phyloP scores from a whole-genome alignment of 768 basidiomycete genomes.

The Phaeotremella skinneri region DNA sequence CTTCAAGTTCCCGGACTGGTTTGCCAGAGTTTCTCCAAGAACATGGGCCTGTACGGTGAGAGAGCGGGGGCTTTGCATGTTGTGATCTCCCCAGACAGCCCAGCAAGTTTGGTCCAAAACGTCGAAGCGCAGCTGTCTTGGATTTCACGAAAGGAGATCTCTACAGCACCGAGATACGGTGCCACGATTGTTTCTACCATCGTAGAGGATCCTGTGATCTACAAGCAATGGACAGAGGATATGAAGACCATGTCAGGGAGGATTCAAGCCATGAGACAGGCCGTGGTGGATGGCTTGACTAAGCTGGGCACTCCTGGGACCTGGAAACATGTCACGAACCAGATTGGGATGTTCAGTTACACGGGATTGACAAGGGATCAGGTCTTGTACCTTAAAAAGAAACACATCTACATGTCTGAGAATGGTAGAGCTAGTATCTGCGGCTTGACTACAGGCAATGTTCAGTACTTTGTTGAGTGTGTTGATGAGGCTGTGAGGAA shows the following conservation, averaged over 20 bases:
- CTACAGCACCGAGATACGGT: slow-evolving; percentile 84
- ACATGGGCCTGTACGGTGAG: slow-evolving; percentile 92
- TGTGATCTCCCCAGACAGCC: slow-evolving; percentile 62
- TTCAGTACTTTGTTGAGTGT: background rate
- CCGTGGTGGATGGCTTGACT: slow-evolving; percentile 69
- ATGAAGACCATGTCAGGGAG: slow-evolving; percentile 83
- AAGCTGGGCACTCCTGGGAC: slow-evolving; percentile 78
- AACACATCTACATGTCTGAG: slow-evolving; percentile 21
- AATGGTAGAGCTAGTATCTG: slow-evolving; percentile 8
- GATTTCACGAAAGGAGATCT: slow-evolving; percentile 35
- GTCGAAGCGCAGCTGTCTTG: slow-evolving; percentile 67
- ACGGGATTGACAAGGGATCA: slow-evolving; percentile 39
- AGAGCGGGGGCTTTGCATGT: slow-evolving; percentile 92
- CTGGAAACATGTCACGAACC: slow-evolving; percentile 86
- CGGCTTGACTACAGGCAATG: slow-evolving; percentile 2
- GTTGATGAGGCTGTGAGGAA: slow-evolving; percentile 4
- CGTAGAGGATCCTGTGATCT: slow-evolving; percentile 30
- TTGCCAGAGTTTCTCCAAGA: slow-evolving; percentile 58
- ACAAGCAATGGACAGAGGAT: slow-evolving; percentile 55
- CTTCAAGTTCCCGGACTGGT: background rate
- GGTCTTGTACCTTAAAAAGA: slow-evolving; percentile 6
- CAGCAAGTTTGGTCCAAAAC: slow-evolving; percentile 60
- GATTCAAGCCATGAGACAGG: slow-evolving; percentile 82
- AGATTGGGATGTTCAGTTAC: slow-evolving; percentile 97
- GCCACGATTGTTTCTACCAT: slow-evolving; percentile 58